Evolutionary conservation across 2,329 filamentous ascomycete genomes (phyloP).

Genomic region (Emmonsia crescens): DNA sequence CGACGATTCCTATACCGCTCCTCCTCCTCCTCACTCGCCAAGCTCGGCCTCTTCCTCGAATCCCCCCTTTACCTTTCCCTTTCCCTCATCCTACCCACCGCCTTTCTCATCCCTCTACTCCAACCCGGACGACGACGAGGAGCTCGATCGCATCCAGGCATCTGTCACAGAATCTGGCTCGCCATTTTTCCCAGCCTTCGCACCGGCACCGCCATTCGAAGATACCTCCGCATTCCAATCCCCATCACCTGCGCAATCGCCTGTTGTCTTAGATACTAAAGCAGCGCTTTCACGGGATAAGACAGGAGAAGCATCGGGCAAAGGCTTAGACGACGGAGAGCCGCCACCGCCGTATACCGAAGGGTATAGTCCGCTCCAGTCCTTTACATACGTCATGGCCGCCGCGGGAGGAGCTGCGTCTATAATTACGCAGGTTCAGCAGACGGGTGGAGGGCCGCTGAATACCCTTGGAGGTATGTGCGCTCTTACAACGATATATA

Average conservation of each 20-base stretch:
- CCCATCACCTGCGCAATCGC: constrained; percentile 31
- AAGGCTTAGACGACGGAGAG: constrained; percentile 68
- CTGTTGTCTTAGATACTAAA: constrained; percentile 64
- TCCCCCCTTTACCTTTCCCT: constrained; percentile 36
- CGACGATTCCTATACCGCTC: constrained; percentile 29
- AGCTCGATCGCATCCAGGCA: constrained; percentile 29
- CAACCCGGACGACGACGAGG: constrained; percentile 30
- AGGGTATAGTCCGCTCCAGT: constrained; percentile 80
- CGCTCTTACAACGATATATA: neutral
- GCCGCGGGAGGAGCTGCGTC: constrained; percentile 92
- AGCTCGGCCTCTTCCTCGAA: constrained; percentile 34
- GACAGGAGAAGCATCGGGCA: constrained; percentile 64
- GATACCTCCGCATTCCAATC: constrained; percentile 39
- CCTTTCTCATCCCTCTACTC: constrained; percentile 56
- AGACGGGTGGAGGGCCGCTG: constrained; percentile 72
- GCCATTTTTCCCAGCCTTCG: constrained; percentile 39
- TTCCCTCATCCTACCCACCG: constrained; percentile 40
- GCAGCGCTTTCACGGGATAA: constrained; percentile 70
- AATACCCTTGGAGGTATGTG: constrained; percentile 76
- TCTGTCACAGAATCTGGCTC: constrained; percentile 39
- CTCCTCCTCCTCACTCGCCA: constrained; percentile 26
- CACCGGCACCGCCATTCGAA: constrained; percentile 41
- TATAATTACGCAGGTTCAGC: constrained; percentile 98
- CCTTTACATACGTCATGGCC: constrained; percentile 96
- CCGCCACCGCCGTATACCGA: constrained; percentile 94